phyloP scores from a whole-genome alignment of 192 early-diverging fungal genomes.

The Fimicolochytrium jonesii region DNA sequence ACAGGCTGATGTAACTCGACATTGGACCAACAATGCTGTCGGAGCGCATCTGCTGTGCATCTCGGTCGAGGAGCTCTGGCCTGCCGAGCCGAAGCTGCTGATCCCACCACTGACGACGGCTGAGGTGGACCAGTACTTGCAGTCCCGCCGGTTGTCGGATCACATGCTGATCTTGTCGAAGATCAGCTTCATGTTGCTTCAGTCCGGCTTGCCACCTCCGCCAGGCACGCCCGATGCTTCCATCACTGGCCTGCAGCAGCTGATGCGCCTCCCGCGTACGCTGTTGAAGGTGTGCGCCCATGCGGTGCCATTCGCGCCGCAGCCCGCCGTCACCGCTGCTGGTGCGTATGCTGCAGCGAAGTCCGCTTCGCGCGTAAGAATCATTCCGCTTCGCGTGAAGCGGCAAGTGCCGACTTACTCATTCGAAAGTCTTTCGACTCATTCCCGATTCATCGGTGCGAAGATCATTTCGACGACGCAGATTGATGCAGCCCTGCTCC shows the following conservation, averaged over 20 bases:
- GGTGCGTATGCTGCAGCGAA: not conserved
- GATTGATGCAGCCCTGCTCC: no score
- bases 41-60: not conserved
- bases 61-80: not conserved
- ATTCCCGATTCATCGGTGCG: no score
- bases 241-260: not conserved
- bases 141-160: not conserved
- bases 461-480: no score
- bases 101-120: not conserved
- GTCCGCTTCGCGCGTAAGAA: not conserved
- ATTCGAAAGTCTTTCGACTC: no score
- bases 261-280: not conserved
- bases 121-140: not conserved
- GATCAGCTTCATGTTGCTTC: not conserved
- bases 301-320: not conserved
- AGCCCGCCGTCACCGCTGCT: not conserved
- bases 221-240: not conserved
- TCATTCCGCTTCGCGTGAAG: not conserved
- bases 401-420: not conserved
- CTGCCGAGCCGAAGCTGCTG: not conserved
- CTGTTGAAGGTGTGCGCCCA: not conserved
- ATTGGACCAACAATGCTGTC: not conserved
- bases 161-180: not conserved
- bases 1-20: no score
- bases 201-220: not conserved